Conservation (phyloP, 2,329 filamentous ascomycete species). For the Lasiodiplodia hormozganensis region DNA sequence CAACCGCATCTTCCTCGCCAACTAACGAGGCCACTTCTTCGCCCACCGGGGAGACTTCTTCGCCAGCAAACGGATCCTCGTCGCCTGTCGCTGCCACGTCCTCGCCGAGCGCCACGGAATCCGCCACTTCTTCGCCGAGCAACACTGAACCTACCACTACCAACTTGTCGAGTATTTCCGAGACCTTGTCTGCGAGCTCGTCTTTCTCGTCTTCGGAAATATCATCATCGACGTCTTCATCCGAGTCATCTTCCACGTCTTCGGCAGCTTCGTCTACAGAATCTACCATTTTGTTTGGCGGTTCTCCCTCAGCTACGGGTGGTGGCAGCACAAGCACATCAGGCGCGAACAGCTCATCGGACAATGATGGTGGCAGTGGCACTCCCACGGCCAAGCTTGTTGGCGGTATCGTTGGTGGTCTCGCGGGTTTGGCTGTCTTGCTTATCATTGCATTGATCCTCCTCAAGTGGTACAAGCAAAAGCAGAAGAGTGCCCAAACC, state of each 20-base stretch:
- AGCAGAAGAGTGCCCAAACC: slow-evolving; percentile 29
- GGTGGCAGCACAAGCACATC: slow-evolving; percentile 26
- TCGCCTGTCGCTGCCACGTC: background rate
- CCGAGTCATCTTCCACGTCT: slow-evolving; percentile 27
- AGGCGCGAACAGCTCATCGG: slow-evolving; percentile 24
- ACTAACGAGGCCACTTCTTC: slow-evolving; percentile 5
- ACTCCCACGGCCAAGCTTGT: slow-evolving; percentile 62
- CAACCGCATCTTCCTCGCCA: background rate
- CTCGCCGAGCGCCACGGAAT: background rate
- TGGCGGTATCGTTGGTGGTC: slow-evolving; percentile 68
- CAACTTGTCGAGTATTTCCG: slow-evolving; percentile 6
- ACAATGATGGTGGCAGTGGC: slow-evolving; percentile 34
- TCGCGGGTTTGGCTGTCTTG: slow-evolving; percentile 63
- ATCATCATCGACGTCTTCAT: slow-evolving; percentile 23
- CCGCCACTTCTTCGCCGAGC: background rate
- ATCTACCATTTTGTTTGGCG: slow-evolving; percentile 31
- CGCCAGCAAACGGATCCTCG: background rate
- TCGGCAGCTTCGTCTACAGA: slow-evolving; percentile 30
- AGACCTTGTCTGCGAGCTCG: slow-evolving; percentile 3
- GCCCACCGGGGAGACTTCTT: background rate
- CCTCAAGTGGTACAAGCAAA: slow-evolving; percentile 58
- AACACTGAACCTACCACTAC: background rate
- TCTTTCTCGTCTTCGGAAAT: slow-evolving; percentile 3
- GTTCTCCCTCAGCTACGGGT: slow-evolving; percentile 32
- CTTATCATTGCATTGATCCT: slow-evolving; percentile 60